These are phyloP conservation scores for Fusarium brevicatenulatum DNA, from an alignment of 2,329 filamentous ascomycete genomes.

Conservation along the genomic window DNA sequence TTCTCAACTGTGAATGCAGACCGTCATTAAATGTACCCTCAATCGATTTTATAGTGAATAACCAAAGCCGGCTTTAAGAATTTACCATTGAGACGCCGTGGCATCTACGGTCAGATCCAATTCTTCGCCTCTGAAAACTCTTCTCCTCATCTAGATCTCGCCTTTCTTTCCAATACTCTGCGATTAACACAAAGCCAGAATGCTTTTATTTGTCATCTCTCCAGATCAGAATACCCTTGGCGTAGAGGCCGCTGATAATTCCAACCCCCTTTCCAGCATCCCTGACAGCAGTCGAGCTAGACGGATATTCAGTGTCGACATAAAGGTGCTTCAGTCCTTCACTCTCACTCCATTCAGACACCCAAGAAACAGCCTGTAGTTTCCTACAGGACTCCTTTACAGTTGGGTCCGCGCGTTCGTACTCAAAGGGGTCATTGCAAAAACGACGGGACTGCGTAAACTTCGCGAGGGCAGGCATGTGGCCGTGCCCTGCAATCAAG, in stretches of 20 bases:
- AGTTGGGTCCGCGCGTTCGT: slow-evolving; percentile 31
- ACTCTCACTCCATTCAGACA: slow-evolving; percentile 49
- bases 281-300: slow-evolving; percentile 48
- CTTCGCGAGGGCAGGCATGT: slow-evolving; percentile 46
- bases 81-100: no score
- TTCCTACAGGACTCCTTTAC: neutral
- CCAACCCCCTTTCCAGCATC: slow-evolving; percentile 47
- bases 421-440: slow-evolving; percentile 48
- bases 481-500: slow-evolving; percentile 54
- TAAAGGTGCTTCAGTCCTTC: slow-evolving; percentile 50
- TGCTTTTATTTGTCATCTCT: slow-evolving; percentile 1
- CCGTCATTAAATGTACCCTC: neutral
- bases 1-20: neutral
- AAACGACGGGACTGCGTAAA: slow-evolving; percentile 48
- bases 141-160: no score
- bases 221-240: slow-evolving; percentile 49
- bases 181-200: no score
- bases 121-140: neutral
- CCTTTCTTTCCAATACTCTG: neutral
- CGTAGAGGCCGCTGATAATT: slow-evolving; percentile 52
- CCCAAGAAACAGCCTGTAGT: slow-evolving; percentile 42
- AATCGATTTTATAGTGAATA: neutral
- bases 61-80: neutral
- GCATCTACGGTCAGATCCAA: neutral
- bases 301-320: slow-evolving; percentile 47